Base-by-base conservation (phyloP, 2,329 filamentous ascomycete genomes). In the Fusarium staphyleae region DNA sequence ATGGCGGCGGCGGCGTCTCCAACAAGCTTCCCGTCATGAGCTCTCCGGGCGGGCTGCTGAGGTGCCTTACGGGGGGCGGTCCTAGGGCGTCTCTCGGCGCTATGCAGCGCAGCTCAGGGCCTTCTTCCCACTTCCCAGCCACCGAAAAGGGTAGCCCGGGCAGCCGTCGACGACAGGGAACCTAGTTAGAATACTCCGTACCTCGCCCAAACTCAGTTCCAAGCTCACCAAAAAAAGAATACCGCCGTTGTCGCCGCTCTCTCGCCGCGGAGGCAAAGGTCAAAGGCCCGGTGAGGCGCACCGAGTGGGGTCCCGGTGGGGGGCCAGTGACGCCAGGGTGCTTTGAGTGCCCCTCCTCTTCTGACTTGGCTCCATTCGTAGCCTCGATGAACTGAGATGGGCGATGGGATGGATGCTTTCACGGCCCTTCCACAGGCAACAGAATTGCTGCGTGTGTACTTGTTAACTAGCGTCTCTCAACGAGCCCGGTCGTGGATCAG, bases 281-380 rank as follows among this genome's bases (percentile, higher is more conserved):
- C 52, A 48, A 51, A 57, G 60, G 54, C 63, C 55, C 61, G 62
- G 64, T 59, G 62, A 66, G 52, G 52, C 57, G 44, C 40, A 43
- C 62, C 49, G 64, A 67, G 64, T 66, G 64, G 64, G 53, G 57
- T 53, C 28, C 51, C 42, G 36, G 64, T 66, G 64, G 64, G 56
- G 64, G 24, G 48, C 58, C 60, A 58, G 57, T 60, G 60, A 60
- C 58, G 60, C 57, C 62, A 53, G 47, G 43, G 40, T 46, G 43
- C 39, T 35, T 29, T 57, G 46, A 43, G 33, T 55, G 51, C 60
- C 48, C 57, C 62, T 63, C 62, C 52, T 49, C 34, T 30, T 57
- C 47, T 29, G 33, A 48, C 51, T 48, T 47, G 46, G 45, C 54
- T 36, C 37, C 40, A n/a, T n/a, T n/a, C n/a, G n/a, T n/a, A n/a